Evolutionary conservation across 106 monocot genomes (phyloP), one percentile per base, ranked within the genome.

Genomic region (Iris macrosiphon): DNA sequence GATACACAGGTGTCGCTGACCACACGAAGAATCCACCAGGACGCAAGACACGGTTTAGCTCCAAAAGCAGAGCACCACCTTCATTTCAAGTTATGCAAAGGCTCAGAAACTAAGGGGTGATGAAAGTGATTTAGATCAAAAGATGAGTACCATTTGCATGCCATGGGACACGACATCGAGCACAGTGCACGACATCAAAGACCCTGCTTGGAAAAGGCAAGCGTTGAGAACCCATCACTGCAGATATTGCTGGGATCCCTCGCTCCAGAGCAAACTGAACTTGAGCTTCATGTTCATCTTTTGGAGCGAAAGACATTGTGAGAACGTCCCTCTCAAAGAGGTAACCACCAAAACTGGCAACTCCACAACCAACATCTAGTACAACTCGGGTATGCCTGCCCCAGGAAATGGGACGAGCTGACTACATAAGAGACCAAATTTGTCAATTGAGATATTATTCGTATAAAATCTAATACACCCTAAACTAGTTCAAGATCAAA

Each of bases 1-100:
- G 94, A 65, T 94, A 94, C 1, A 94, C 94, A 18, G 94, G 94
- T n/a, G 94, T 94, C 9, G 88, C 94, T 13, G 94, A 94, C 94
- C 94, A 94, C 21, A 94, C 85, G 62, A 94, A 94, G 53, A 62
- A 89, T 15, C 94, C 94, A 28, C 94, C 94, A 11, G 94, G 94
- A 25, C 94, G 84, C 6, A 94, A 53, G 39, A 89, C 78, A 40
- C 94, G 81, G 55, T 94, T 89, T 15, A 94, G 62, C 54, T 94
- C 94, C 49, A 94, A 72, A 42, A 94, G 88, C 32, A 94, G 84
- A 10, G 59, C 48, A 13, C 94, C 94, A 67, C 82, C 92, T 92
- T 49, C 13, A 44, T 43, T 30, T 9, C 38, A 3, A 63, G 7
- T 30, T 15, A 57, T 57, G 23, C 7, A 45, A 17, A 67, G 44